Evolutionary conservation across 768 basidiomycete genomes (phyloP).

Genomic region (Tephrocybe rancida): DNA sequence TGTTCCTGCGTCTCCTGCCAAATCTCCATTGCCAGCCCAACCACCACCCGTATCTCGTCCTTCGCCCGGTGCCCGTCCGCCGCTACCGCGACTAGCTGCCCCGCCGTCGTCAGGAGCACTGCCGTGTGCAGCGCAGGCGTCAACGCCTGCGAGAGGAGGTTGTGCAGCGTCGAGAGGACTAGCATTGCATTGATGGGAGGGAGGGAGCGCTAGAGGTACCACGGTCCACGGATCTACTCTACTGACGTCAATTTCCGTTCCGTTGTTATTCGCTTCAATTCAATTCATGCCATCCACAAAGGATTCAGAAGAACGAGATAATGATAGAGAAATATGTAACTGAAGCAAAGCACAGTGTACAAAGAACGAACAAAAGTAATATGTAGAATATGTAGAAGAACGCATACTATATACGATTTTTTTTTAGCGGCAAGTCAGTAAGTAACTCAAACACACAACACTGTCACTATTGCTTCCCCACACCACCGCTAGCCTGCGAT

Average conservation of each 20-base stretch:
- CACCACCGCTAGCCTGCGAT: constrained; percentile 29
- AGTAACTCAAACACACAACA: neutral
- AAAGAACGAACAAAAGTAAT: neutral
- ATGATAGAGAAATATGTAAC: constrained; percentile 1
- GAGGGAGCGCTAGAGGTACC: neutral
- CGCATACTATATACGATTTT: too few relatives aligned
- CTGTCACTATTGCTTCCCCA: constrained; percentile 10
- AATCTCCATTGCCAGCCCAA: constrained; percentile 72
- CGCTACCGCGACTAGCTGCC: constrained; percentile 71
- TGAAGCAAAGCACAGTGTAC: neutral
- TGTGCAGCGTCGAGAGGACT: constrained; percentile 67
- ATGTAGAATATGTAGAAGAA: neutral
- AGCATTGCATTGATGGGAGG: constrained; percentile 49
- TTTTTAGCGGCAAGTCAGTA: too few relatives aligned
- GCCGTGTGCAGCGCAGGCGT: constrained; percentile 69
- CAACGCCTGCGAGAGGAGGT: constrained; percentile 63
- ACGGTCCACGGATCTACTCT: neutral
- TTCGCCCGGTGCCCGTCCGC: constrained; percentile 58
- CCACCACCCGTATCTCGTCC: constrained; percentile 73
- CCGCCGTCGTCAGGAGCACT: constrained; percentile 70
- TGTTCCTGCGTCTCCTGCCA: constrained; percentile 77
- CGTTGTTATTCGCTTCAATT: neutral
- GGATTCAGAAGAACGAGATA: neutral
- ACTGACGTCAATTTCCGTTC: constrained; percentile 9
- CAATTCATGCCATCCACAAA: neutral